Percentiles rank a stretch among this genome's conserved stretches.
Conservation (phyloP, 768 basidiomycete genomes). For the Lentinus tigrinus region DNA sequence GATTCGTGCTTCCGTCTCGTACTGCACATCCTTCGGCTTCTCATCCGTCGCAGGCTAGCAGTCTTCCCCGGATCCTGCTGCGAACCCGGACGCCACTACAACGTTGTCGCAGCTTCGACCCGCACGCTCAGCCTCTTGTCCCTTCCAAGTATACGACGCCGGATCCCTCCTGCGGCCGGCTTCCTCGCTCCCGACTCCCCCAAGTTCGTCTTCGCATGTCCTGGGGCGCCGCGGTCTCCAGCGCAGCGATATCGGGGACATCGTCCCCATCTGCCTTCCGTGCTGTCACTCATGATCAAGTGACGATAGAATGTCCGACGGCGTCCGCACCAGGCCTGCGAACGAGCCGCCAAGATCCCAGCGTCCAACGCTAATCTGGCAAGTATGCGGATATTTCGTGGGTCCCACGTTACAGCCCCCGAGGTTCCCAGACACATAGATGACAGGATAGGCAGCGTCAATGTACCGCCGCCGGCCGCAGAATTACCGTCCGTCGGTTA, state of each 20-base stretch:
- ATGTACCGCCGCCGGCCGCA: no score
- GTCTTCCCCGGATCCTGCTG: constrained; percentile 1
- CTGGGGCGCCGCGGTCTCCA: neutral
- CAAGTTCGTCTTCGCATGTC: neutral
- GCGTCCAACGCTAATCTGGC: neutral
- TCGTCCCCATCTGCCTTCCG: neutral
- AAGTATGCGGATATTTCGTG: neutral
- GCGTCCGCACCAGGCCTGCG: neutral
- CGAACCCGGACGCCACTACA: neutral
- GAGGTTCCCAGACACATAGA: no score
- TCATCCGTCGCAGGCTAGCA: no score
- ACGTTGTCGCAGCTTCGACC: neutral
- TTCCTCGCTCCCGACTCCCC: neutral
- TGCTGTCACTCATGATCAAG: neutral
- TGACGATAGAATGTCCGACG: neutral
- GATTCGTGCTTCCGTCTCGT: no score
- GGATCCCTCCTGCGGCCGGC: no score
- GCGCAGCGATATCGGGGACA: neutral
- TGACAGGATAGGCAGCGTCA: no score
- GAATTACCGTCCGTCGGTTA: no score
- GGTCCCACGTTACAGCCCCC: no score
- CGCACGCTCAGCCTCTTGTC: no score
- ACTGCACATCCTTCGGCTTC: no score
- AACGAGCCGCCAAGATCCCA: neutral
- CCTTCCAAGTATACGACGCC: no score